phyloP scores from a whole-genome alignment of 371 early-diverging fungal genomes.

The Mucor saturninus region DNA sequence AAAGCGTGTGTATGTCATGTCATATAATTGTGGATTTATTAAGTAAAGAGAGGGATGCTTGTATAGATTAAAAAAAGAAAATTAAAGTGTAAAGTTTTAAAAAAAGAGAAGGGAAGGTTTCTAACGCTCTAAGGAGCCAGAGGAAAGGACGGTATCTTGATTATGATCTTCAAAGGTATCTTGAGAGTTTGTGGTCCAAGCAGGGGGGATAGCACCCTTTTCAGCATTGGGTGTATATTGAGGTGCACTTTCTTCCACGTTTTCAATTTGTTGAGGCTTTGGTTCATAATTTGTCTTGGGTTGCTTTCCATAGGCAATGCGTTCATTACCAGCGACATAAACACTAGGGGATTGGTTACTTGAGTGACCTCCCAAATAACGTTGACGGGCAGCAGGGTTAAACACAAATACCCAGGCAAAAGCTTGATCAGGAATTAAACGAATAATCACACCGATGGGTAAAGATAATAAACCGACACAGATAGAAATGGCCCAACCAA shows the following conservation, averaged over 20 bases:
- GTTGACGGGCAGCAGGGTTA: conserved; percentile 33
- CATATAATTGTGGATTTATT: no score
- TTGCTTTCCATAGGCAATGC: conserved; percentile 30
- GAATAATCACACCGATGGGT: conserved; percentile 71
- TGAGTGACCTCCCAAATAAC: conserved; percentile 27
- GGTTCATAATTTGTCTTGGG: neutral
- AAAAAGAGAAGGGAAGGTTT: neutral
- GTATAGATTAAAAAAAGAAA: neutral
- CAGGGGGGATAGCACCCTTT: neutral
- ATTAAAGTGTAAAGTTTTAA: neutral
- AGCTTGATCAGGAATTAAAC: conserved; percentile 63
- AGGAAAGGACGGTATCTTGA: conserved; percentile 35
- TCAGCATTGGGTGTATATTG: conserved; percentile 10
- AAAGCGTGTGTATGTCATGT: no score
- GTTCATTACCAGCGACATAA: conserved; percentile 39
- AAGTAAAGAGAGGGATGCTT: neutral
- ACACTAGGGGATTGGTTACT: conserved; percentile 18
- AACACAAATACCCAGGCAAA: conserved; percentile 36
- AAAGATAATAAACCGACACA: conserved; percentile 64
- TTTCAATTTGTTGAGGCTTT: conserved; percentile 6
- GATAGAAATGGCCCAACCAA: conserved; percentile 71
- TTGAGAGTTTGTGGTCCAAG: neutral
- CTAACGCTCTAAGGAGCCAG: conserved; percentile 23
- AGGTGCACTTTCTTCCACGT: conserved; percentile 16
- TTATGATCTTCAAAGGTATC: conserved; percentile 32